Conservation (phyloP, 2,329 filamentous ascomycete species). For the Alternaria ethzedia region DNA sequence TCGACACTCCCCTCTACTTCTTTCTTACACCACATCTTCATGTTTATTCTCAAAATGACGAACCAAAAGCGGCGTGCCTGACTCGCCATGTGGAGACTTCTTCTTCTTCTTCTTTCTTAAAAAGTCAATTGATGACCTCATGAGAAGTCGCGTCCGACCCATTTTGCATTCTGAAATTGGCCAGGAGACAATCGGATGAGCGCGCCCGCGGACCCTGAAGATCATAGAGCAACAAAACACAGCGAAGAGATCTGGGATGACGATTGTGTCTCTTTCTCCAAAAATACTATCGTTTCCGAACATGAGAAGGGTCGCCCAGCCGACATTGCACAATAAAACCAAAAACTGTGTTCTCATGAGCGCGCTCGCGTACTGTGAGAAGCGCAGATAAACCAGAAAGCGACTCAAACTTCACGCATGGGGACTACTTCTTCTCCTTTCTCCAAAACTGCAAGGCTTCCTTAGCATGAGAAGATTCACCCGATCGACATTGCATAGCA, state of each 20-base stretch:
- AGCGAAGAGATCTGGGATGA: rapidly evolving
- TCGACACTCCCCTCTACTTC: neutral
- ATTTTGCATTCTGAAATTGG: too few relatives aligned
- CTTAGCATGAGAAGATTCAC: neutral
- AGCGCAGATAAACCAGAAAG: neutral
- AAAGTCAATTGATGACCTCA: too few relatives aligned
- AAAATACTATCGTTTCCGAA: too few relatives aligned
- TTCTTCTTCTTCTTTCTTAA: too few relatives aligned
- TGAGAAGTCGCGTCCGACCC: neutral
- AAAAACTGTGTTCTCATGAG: too few relatives aligned
- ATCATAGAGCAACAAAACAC: neutral
- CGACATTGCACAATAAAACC: too few relatives aligned
- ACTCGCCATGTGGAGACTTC: too few relatives aligned
- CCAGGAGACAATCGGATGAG: too few relatives aligned
- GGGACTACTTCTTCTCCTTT: neutral
- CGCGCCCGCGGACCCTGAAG: too few relatives aligned
- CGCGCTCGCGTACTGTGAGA: neutral
- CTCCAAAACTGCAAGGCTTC: neutral
- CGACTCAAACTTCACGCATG: neutral
- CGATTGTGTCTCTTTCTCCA: too few relatives aligned
- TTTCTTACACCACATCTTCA: neutral
- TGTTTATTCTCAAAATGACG: neutral
- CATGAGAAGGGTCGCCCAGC: too few relatives aligned
- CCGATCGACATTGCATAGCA: neutral
- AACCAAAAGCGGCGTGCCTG: too few relatives aligned